A percentile compares a stretch with the other conserved stretches of the same genome.
These are phyloP conservation scores for Xylaria curta DNA, from an alignment of 495 filamentous ascomycete genomes.

Conservation along the genomic window DNA sequence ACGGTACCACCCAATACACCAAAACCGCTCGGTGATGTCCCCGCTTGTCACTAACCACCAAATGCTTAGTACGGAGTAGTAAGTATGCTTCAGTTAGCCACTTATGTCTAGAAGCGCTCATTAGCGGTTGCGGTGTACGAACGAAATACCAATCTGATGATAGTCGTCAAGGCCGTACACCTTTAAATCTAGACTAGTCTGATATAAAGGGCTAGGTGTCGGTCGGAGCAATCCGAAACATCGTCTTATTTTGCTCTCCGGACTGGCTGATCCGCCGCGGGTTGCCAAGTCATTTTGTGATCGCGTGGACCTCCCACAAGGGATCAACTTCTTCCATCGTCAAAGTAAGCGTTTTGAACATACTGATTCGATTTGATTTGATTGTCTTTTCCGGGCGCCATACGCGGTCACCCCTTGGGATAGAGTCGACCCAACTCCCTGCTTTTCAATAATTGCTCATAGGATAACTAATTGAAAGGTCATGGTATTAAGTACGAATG, in stretches of 20 bases:
- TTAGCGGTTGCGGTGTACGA: background rate
- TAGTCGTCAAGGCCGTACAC: background rate
- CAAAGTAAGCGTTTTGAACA: too few relatives aligned
- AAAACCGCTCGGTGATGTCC: background rate
- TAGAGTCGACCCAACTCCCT: too few relatives aligned
- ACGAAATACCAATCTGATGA: background rate
- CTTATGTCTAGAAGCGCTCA: background rate
- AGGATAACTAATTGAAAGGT: too few relatives aligned
- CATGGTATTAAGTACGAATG: too few relatives aligned
- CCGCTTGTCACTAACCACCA: too few relatives aligned
- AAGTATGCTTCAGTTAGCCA: background rate
- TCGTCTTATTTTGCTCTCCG: background rate
- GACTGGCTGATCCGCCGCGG: background rate
- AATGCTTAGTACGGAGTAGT: too few relatives aligned
- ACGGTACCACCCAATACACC: background rate
- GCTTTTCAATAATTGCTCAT: too few relatives aligned
- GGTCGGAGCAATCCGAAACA: slow-evolving; percentile 3
- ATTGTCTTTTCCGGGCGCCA: too few relatives aligned
- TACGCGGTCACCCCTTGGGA: too few relatives aligned
- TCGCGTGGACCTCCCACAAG: too few relatives aligned
- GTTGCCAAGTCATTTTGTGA: background rate
- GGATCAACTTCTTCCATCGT: too few relatives aligned
- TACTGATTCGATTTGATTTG: too few relatives aligned
- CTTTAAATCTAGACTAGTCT: background rate
- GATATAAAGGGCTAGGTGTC: background rate